A percentile compares a stretch with the other conserved stretches of the same genome.
phyloP scores from a whole-genome alignment of 2,329 filamentous ascomycete species.

The Fusarium sp. region DNA sequence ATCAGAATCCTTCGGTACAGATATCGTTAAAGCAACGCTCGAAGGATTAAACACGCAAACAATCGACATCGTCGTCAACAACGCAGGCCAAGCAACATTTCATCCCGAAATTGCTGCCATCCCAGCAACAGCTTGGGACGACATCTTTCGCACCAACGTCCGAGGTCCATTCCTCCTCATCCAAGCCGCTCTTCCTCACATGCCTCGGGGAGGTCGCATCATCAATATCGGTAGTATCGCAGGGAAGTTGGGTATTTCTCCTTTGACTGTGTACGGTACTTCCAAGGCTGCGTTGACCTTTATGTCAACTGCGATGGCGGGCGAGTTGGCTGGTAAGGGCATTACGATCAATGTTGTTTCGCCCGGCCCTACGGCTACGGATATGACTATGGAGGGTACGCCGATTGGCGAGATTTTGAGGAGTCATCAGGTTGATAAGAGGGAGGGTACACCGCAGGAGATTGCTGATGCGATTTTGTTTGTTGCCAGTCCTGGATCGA shows the following conservation, averaged over 20 bases:
- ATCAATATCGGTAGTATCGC: constrained; percentile 51
- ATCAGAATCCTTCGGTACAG: neutral
- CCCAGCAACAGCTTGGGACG: neutral
- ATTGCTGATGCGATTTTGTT: constrained; percentile 11
- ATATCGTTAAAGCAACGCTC: neutral
- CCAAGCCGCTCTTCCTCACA: constrained; percentile 47
- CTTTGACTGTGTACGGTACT: constrained; percentile 50
- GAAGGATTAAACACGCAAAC: neutral
- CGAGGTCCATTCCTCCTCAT: constrained; percentile 49
- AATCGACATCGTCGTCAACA: constrained; percentile 3
- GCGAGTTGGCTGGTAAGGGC: constrained; percentile 11
- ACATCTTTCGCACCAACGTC: constrained; percentile 28
- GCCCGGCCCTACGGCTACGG: constrained; percentile 12
- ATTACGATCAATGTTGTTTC: constrained; percentile 12
- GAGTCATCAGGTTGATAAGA: constrained; percentile 8
- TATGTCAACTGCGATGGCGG: constrained; percentile 8
- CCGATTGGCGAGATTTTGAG: constrained; percentile 6
- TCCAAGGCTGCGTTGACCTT: constrained; percentile 49
- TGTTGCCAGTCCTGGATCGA: constrained; percentile 8
- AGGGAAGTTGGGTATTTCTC: constrained; percentile 48
- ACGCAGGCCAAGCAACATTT: constrained; percentile 16
- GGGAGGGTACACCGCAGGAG: constrained; percentile 6
- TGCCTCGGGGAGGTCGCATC: constrained; percentile 49
- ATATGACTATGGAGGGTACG: constrained; percentile 9
- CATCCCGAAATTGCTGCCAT: constrained; percentile 36